These are phyloP conservation scores for Stachybotrys chlorohalonatus DNA, from an alignment of 2,329 filamentous ascomycete genomes.

Conservation along the genomic window DNA sequence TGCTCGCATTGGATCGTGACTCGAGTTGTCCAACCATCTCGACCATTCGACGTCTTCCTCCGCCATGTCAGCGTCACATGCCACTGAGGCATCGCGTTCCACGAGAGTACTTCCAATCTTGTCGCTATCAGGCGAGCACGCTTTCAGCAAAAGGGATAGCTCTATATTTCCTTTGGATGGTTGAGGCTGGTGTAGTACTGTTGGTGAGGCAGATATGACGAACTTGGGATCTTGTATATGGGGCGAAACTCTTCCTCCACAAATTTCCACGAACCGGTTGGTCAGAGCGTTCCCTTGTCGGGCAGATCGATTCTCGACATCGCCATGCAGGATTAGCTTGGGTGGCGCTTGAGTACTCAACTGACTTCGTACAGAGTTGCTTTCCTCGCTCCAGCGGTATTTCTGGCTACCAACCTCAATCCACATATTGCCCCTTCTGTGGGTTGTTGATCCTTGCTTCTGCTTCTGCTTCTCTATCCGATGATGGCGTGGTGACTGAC, in stretches of 20 bases:
- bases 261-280: too few relatives aligned
- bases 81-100: constrained; percentile 4
- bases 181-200: constrained; percentile 16
- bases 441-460: not conserved
- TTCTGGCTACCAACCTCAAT: constrained; percentile 18
- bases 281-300: too few relatives aligned
- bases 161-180: constrained; percentile 8
- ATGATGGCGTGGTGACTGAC: not conserved
- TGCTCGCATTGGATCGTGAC: not conserved
- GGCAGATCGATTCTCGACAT: too few relatives aligned
- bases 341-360: not conserved
- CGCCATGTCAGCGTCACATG: not conserved
- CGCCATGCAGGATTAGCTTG: too few relatives aligned
- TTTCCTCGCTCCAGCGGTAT: constrained; percentile 17
- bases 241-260: not conserved
- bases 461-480: not conserved
- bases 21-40: constrained; percentile 7
- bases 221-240: not conserved
- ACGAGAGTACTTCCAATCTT: constrained; percentile 7
- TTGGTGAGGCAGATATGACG: constrained; percentile 3
- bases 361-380: constrained; percentile 15
- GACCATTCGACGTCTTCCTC: constrained; percentile 12
- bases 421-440: constrained; percentile 6
- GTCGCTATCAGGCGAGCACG: constrained; percentile 6
- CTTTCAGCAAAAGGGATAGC: constrained; percentile 2